These are phyloP conservation scores for Hypoxylon sp. DNA, from an alignment of 2,329 filamentous ascomycete species.

Conservation along the genomic window DNA sequence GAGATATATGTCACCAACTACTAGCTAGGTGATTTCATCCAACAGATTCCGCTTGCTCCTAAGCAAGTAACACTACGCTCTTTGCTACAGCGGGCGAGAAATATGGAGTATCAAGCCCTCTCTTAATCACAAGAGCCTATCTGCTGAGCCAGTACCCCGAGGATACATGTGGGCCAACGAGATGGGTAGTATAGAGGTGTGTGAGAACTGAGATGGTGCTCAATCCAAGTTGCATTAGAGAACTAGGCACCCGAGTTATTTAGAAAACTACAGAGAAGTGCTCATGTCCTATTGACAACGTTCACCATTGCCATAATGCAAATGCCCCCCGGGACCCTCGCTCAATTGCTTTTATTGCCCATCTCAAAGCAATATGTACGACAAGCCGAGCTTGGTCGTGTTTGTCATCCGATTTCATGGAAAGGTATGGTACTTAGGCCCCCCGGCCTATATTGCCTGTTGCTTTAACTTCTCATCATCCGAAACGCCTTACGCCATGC, in stretches of 20 bases:
- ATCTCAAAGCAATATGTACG: conserved; percentile 28
- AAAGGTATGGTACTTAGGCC: conserved; percentile 15
- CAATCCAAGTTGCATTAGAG: conserved; percentile 31
- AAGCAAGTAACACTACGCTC: not conserved
- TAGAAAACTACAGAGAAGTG: conserved; percentile 30
- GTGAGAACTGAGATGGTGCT: conserved; percentile 17
- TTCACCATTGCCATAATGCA: conserved; percentile 26
- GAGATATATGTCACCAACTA: not conserved
- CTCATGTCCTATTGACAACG: conserved; percentile 28
- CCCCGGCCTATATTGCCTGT: conserved; percentile 24
- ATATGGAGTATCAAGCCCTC: conserved; percentile 19
- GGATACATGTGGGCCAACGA: conserved; percentile 5
- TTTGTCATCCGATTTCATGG: conserved; percentile 23
- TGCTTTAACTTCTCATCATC: conserved; percentile 37
- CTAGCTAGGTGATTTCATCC: not conserved
- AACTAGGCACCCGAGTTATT: conserved; percentile 28
- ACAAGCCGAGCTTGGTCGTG: conserved; percentile 12
- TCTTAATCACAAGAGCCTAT: conserved; percentile 13
- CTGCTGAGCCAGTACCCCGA: conserved; percentile 3
- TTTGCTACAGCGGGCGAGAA: conserved; percentile 13
- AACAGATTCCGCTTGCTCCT: not conserved
- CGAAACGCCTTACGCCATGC: conserved; percentile 58
- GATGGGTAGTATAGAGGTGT: conserved; percentile 5
- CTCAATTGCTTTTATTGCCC: conserved; percentile 26
- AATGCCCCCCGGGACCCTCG: conserved; percentile 8